Conservation (phyloP, 768 basidiomycete genomes). For the Termitomyces sp. region DNA sequence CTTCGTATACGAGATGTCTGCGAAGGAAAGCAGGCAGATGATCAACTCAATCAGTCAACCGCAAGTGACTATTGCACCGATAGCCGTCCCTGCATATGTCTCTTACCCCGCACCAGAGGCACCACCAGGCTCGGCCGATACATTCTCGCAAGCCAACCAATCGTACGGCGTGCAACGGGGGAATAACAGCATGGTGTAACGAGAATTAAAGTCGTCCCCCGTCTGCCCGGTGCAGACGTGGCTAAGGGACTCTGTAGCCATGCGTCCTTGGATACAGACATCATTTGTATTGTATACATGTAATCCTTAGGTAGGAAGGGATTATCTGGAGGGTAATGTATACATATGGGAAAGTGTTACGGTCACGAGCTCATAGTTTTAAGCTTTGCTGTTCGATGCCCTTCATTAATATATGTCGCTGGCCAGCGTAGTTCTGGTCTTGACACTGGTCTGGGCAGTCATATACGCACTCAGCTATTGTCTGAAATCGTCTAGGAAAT, state of each 20-base stretch:
- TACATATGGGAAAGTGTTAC: neutral
- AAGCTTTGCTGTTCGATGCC: neutral
- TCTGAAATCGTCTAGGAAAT: slow-evolving; percentile 4
- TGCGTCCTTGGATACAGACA: slow-evolving; percentile 14
- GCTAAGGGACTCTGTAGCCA: slow-evolving; percentile 12
- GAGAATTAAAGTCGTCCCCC: neutral
- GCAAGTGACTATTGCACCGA: slow-evolving; percentile 15
- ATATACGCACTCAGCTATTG: slow-evolving; percentile 20
- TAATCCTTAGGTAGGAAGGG: slow-evolving; percentile 11
- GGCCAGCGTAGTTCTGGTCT: slow-evolving; percentile 14
- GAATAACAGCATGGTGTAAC: slow-evolving; percentile 15
- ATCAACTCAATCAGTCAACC: slow-evolving; percentile 19
- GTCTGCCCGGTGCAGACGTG: slow-evolving; percentile 15
- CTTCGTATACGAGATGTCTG: too few relatives aligned
- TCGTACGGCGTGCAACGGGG: slow-evolving; percentile 12
- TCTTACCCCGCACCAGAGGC: slow-evolving; percentile 9
- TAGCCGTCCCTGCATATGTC: slow-evolving; percentile 18
- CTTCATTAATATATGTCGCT: slow-evolving; percentile 18
- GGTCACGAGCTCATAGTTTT: neutral
- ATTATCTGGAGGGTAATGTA: neutral
- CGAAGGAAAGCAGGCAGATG: slow-evolving; percentile 20
- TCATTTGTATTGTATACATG: slow-evolving; percentile 11
- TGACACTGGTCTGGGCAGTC: slow-evolving; percentile 21
- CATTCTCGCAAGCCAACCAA: slow-evolving; percentile 12
- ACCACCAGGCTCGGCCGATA: slow-evolving; percentile 9